These are phyloP conservation scores for Gynochthodes officinalis DNA, from an alignment of 257 asterid species.

Conservation along the genomic window DNA sequence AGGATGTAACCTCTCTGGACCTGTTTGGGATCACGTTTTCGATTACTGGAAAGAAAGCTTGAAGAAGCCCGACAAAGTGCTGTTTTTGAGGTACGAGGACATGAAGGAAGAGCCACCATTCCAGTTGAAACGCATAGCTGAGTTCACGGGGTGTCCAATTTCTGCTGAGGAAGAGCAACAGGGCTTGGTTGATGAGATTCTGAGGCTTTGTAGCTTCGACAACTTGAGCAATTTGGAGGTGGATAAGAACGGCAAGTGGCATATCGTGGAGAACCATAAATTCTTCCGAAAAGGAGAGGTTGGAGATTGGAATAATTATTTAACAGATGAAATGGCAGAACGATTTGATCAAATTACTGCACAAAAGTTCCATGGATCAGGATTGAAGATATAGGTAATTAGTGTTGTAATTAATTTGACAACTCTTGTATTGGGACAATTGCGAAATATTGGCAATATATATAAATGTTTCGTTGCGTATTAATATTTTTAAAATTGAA, in stretches of 20 bases:
- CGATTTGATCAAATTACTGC: background rate
- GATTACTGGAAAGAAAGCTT: constrained; percentile 4
- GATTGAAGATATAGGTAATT: background rate
- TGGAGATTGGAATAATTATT: constrained; percentile 5
- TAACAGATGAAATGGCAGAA: background rate
- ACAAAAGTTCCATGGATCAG: background rate
- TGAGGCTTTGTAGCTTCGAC: background rate
- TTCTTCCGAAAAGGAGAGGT: background rate
- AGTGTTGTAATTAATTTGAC: background rate
- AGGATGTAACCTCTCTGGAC: background rate
- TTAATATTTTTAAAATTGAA: too few relatives aligned
- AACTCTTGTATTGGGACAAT: too few relatives aligned
- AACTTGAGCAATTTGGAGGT: constrained; percentile 3
- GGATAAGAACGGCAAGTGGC: background rate
- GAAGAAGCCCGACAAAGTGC: background rate
- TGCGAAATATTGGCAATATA: too few relatives aligned
- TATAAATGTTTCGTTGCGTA: too few relatives aligned
- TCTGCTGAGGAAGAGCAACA: background rate
- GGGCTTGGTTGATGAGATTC: background rate
- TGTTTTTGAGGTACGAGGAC: constrained; percentile 1
- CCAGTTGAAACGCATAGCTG: background rate
- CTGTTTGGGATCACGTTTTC: background rate
- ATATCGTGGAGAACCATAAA: too few relatives aligned
- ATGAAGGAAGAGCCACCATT: background rate
- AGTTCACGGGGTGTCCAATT: background rate